phyloP scores from a whole-genome alignment of 202 grass and related monocot genomes.

The Eragrostis tef region DNA sequence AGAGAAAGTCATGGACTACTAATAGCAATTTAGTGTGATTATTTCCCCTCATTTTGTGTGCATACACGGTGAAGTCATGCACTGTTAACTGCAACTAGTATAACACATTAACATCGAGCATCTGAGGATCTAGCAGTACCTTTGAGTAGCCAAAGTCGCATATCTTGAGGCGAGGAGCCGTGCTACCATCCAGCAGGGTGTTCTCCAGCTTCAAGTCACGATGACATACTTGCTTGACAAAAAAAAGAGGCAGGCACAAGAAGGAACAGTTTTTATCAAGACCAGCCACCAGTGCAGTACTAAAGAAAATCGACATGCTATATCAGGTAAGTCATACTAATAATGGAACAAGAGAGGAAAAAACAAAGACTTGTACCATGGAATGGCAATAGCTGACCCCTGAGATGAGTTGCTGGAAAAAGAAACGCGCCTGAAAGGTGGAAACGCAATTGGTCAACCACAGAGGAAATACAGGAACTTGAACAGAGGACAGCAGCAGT shows the following conservation, averaged over 20 bases:
- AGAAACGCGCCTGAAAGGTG: conserved; percentile 80
- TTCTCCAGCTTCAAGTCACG: conserved; percentile 98
- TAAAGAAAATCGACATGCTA: background rate
- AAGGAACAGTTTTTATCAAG: conserved; percentile 3
- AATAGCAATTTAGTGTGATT: background rate
- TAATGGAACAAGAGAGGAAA: background rate
- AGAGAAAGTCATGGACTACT: background rate
- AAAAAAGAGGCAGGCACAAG: conserved; percentile 18
- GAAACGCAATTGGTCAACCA: background rate
- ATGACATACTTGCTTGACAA: conserved; percentile 96
- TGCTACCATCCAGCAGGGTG: conserved; percentile 80
- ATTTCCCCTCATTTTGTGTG: background rate
- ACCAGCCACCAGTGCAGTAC: background rate
- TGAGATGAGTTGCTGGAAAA: conserved; percentile 91
- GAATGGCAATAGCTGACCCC: conserved; percentile 95
- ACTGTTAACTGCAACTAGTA: background rate
- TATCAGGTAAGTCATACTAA: background rate
- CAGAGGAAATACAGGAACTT: background rate
- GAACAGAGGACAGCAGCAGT: background rate
- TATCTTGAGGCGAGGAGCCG: conserved; percentile 88
- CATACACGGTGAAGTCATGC: background rate
- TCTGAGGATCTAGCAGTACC: conserved; percentile 45
- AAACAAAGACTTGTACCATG: conserved; percentile 56
- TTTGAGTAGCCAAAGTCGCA: conserved; percentile 98
- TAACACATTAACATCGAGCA: background rate